Base-by-base conservation (phyloP, 2,329 filamentous ascomycete genomes). In the Colletotrichum somersetense region DNA sequence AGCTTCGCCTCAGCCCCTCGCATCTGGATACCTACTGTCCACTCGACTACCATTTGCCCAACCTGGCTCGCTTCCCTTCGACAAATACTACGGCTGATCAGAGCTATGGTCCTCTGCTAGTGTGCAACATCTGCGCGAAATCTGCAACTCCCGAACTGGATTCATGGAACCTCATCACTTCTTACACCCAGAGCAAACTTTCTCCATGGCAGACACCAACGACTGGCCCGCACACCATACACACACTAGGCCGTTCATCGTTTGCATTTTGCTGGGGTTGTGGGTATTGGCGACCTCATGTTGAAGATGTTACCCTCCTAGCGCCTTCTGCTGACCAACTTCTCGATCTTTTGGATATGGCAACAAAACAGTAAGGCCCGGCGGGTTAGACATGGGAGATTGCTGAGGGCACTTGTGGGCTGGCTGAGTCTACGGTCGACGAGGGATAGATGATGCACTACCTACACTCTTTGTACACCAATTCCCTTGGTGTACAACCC, bases 231-330 rank as follows among this genome's bases (percentile, higher is more conserved):
- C 38, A 53, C 44, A 23, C 30, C 26, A 12, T 35, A 23, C 38
- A 33, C 66, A 42, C 53, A 46, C 40, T 48, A 26, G 55, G n/a
- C 50, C 23, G 55, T 7, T 26, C 23, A 42, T 46, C 46, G 50
- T 12, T 53, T 26, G 59, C 26, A 35, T 44, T 53, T 48, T 57
- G 35, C 70, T 70, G 55, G 70, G 70, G 66, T 61, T 50, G 55
- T 70, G 48, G 61, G 56, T 69, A 53, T 35, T 30, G 35, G 55
- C 69, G 70, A 65, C 61, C 40, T 65, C 61, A 63, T 69, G 55
- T 23, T 55, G 10, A 33, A 53, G 23, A 64, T 53, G n/a, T n/a
- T 55, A 23, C 61, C 26, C 55, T 23, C 35, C 46, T 61, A 65
- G 66, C 58, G 58, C 63, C 40, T 40, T 55, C 18, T 62, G 33